These are phyloP conservation scores for Rhododendron kiyosumense DNA, from an alignment of 148 eudicot genomes.

Conservation along the genomic window DNA sequence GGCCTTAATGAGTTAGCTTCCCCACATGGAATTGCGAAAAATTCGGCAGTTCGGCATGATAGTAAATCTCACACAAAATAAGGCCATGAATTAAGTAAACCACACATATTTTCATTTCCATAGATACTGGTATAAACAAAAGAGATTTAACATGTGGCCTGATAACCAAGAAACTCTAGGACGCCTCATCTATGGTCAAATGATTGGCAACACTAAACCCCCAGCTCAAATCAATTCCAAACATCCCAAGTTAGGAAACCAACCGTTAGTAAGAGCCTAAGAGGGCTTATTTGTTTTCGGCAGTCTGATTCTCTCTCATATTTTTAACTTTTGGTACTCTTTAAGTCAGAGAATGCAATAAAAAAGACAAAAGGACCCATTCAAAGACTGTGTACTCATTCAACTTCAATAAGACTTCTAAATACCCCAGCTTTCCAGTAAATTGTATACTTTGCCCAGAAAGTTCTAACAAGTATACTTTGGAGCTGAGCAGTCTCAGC, in stretches of 20 bases:
- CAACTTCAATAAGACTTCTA: background rate
- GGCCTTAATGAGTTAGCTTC: background rate
- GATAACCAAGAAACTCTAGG: background rate
- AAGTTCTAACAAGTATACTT: background rate
- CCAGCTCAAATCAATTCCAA: background rate
- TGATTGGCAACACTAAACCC: background rate
- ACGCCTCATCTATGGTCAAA: background rate
- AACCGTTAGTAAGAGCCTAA: background rate
- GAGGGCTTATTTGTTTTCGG: background rate
- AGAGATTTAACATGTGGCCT: background rate
- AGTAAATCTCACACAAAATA: background rate
- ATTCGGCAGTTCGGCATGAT: background rate
- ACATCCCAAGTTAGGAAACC: background rate
- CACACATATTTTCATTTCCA: background rate
- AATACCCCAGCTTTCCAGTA: background rate
- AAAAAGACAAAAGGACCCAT: background rate
- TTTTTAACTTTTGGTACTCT: background rate
- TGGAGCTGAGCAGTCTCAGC: background rate
- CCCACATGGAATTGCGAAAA: background rate
- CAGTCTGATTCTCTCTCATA: background rate
- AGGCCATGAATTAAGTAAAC: background rate
- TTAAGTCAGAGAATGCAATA: background rate
- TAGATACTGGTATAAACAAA: background rate
- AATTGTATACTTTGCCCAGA: background rate
- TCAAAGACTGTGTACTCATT: background rate